Percentiles rank a stretch among this genome's conserved stretches.
These are phyloP conservation scores for Ascochyta viciae-villosae DNA, from an alignment of 2,329 filamentous ascomycete genomes.

Conservation along the genomic window DNA sequence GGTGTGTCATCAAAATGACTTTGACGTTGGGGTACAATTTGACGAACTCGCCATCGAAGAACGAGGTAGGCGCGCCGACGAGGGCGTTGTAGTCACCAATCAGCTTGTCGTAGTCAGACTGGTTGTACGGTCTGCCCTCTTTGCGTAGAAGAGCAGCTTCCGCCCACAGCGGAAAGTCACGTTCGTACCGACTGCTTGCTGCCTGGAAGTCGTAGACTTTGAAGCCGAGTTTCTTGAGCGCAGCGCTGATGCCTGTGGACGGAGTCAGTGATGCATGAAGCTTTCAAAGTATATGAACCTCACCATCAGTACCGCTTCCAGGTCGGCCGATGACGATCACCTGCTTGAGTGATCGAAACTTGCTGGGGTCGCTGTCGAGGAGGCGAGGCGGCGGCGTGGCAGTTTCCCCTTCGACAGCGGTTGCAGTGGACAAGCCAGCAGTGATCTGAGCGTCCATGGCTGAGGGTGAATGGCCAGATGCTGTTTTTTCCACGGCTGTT, in stretches of 20 bases:
- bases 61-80: constrained; percentile 16
- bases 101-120: constrained; percentile 44
- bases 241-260: constrained; percentile 34
- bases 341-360: constrained; percentile 30
- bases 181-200: constrained; percentile 40
- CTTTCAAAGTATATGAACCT: neutral
- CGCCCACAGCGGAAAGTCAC: constrained; percentile 45
- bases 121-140: constrained; percentile 33
- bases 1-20: constrained; percentile 22
- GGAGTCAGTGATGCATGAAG: neutral
- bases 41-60: constrained; percentile 26
- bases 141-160: constrained; percentile 45
- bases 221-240: constrained; percentile 39
- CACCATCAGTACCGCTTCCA: constrained; percentile 45
- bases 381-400: constrained; percentile 1
- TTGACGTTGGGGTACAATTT: constrained; percentile 28
- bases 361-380: constrained; percentile 17
- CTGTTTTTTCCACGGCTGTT: neutral
- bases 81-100: constrained; percentile 43
- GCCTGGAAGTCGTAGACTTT: constrained; percentile 47
- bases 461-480: neutral
- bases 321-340: constrained; percentile 46
- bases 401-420: neutral
- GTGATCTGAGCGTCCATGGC: neutral
- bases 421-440: neutral